Conservation (phyloP, 1,284 basidiomycete species). For the Amylostereum areolatum region DNA sequence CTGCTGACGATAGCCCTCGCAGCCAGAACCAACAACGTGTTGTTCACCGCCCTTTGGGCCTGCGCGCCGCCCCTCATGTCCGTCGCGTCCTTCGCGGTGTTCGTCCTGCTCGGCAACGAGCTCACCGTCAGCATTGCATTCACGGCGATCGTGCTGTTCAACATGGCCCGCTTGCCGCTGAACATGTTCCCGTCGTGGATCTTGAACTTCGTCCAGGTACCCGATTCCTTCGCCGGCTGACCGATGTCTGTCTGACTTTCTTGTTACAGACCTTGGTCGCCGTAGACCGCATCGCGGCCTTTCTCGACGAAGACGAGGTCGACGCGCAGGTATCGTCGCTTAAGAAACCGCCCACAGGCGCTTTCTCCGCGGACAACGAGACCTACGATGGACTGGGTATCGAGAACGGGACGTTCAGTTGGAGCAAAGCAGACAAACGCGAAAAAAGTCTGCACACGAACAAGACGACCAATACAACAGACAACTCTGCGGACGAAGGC, state of each 20-base stretch:
- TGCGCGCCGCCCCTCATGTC: slow-evolving; percentile 65
- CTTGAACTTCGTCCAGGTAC: slow-evolving; percentile 53
- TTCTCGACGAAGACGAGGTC: slow-evolving; percentile 77
- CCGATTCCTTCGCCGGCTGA: not conserved
- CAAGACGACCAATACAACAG: not conserved
- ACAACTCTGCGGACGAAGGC: too few species aligned
- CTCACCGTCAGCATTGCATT: slow-evolving; percentile 66
- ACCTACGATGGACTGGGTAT: slow-evolving; percentile 51
- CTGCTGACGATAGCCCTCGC: slow-evolving; percentile 8
- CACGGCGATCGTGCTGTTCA: slow-evolving; percentile 69
- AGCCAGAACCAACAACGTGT: slow-evolving; percentile 61
- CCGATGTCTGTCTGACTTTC: slow-evolving; percentile 9
- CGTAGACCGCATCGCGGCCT: slow-evolving; percentile 75
- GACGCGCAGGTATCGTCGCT: slow-evolving; percentile 31
- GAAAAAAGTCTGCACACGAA: not conserved
- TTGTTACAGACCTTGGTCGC: slow-evolving; percentile 61
- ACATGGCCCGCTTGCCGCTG: slow-evolving; percentile 66
- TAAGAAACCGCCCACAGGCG: slow-evolving; percentile 23
- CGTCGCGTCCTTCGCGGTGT: slow-evolving; percentile 61
- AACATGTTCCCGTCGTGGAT: slow-evolving; percentile 68
- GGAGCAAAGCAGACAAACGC: slow-evolving; percentile 50
- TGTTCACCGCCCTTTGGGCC: slow-evolving; percentile 61
- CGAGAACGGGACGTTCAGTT: slow-evolving; percentile 60
- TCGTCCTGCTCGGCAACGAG: slow-evolving; percentile 57
- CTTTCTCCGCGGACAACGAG: slow-evolving; percentile 15